A percentile compares a stretch with the other conserved stretches of the same genome.
phyloP scores from a whole-genome alignment of 306 rosid genomes.

The Acacia crassicarpa region DNA sequence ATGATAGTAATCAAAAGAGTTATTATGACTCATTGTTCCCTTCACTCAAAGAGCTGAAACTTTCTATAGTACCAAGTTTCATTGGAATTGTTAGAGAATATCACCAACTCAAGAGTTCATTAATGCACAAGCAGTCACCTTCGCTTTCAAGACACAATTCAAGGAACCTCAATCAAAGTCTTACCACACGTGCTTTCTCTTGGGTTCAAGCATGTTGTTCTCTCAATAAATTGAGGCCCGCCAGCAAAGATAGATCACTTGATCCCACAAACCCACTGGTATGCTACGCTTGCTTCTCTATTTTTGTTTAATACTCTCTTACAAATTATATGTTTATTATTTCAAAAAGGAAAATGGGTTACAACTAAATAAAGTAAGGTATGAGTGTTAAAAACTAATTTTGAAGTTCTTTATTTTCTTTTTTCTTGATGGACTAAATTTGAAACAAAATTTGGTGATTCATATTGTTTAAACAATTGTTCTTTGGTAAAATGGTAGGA shows the following conservation, averaged over 20 bases:
- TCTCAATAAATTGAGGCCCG: neutral
- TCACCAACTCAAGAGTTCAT: neutral
- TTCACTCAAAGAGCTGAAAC: neutral
- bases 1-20: neutral
- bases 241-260: neutral
- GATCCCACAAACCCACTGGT: neutral
- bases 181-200: neutral
- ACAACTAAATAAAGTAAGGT: neutral
- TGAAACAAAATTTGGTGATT: too few species aligned
- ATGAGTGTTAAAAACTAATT: neutral
- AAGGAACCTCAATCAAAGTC: neutral
- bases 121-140: neutral
- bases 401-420: too few species aligned
- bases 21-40: conserved; percentile 14
- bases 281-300: neutral
- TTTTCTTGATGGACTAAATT: too few species aligned
- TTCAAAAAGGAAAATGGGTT: neutral
- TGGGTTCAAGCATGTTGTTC: neutral
- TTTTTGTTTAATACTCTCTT: neutral
- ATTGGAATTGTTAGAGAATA: neutral
- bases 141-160: neutral
- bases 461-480: too few species aligned
- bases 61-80: neutral
- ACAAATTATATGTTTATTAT: too few species aligned
- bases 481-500: too few species aligned